phyloP scores from a whole-genome alignment of 2,329 filamentous ascomycete species.

The Dothidotthia symphoricarpi region DNA sequence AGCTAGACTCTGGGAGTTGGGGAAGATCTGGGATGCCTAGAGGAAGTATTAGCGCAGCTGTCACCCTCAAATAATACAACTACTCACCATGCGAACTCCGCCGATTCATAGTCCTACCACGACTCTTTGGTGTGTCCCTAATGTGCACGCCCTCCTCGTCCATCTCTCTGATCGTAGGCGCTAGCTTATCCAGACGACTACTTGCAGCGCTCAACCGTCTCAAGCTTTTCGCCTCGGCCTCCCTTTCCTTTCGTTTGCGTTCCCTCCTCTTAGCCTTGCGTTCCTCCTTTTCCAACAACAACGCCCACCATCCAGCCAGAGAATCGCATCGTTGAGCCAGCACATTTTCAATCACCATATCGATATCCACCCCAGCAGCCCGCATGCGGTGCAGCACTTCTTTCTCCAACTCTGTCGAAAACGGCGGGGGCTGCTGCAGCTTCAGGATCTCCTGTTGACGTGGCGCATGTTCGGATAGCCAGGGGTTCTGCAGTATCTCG shows the following conservation, averaged over 20 bases:
- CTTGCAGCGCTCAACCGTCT: slow-evolving; percentile 85
- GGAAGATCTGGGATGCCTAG: slow-evolving; percentile 65
- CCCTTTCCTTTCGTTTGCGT: slow-evolving; percentile 78
- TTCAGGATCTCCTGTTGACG: slow-evolving; percentile 88
- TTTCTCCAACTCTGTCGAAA: slow-evolving; percentile 83
- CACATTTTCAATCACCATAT: slow-evolving; percentile 92
- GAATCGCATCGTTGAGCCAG: slow-evolving; percentile 84
- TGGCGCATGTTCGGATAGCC: slow-evolving; percentile 81
- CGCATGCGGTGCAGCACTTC: slow-evolving; percentile 91
- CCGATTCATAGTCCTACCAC: slow-evolving; percentile 75
- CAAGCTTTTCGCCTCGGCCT: slow-evolving; percentile 75
- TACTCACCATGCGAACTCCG: slow-evolving; percentile 50
- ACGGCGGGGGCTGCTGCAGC: slow-evolving; percentile 74
- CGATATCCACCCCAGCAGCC: slow-evolving; percentile 88
- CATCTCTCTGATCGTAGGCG: slow-evolving; percentile 72
- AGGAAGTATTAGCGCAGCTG: slow-evolving; percentile 42
- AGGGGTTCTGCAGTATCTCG: slow-evolving; percentile 84
- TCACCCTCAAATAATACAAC: background rate
- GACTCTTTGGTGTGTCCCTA: slow-evolving; percentile 61
- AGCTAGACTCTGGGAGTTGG: slow-evolving; percentile 64
- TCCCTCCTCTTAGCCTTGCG: slow-evolving; percentile 79
- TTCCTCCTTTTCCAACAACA: slow-evolving; percentile 91
- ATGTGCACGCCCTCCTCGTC: slow-evolving; percentile 67
- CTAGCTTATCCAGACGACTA: slow-evolving; percentile 77
- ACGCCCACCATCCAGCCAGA: slow-evolving; percentile 91